These are phyloP conservation scores for Aspergillus carlsbadensis DNA, from an alignment of 495 filamentous ascomycete genomes.

Conservation along the genomic window DNA sequence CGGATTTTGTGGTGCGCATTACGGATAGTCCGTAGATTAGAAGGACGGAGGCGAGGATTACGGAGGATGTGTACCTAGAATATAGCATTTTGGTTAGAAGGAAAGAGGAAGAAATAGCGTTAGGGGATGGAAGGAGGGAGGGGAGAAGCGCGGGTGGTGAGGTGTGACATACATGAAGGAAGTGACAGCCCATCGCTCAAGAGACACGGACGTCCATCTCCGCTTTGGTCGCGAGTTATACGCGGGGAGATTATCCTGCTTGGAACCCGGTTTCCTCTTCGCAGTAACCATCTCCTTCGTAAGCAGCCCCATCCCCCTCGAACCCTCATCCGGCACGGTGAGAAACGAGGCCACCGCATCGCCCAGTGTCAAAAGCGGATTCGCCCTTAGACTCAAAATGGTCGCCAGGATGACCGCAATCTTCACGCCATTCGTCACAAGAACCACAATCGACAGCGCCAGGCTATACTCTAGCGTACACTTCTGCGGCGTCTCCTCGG, in stretches of 20 bases:
- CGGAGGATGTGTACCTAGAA: not conserved
- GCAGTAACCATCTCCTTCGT: not conserved
- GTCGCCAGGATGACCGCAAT: constrained; percentile 3
- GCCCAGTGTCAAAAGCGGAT: constrained; percentile 10
- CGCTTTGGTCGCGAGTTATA: not conserved
- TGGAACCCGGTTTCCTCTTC: not conserved
- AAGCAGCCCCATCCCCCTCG: constrained; percentile 3
- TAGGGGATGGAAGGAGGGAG: not conserved
- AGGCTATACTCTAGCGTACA: constrained; percentile 14
- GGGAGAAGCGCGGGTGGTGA: not conserved
- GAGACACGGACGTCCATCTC: not conserved
- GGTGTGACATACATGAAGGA: not conserved
- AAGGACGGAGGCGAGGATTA: not conserved
- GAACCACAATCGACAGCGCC: constrained; percentile 3
- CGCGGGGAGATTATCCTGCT: not conserved
- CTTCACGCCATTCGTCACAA: constrained; percentile 5
- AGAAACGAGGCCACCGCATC: constrained; percentile 19
- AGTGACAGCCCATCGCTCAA: not conserved
- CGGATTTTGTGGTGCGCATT: not conserved
- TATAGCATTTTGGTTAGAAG: not conserved
- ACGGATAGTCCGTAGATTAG: not conserved
- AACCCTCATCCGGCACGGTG: constrained; percentile 4
- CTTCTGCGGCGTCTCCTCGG: not conserved
- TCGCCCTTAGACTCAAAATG: not conserved
- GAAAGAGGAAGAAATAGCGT: no score